phyloP scores from a whole-genome alignment of 768 basidiomycete genomes.

The Leccinum arenicola region DNA sequence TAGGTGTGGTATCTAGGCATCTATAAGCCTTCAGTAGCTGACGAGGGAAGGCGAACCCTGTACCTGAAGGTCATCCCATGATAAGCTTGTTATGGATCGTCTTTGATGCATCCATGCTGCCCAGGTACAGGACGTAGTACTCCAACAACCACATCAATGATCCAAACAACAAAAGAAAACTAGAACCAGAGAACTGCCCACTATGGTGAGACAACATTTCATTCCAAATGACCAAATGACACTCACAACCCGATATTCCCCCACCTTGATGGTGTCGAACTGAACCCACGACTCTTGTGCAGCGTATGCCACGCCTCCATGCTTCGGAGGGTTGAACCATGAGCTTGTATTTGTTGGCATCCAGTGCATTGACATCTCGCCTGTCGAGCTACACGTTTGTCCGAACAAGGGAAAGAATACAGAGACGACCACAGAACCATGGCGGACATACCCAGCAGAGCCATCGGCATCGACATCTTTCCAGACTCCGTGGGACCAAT shows the following conservation, averaged over 20 bases:
- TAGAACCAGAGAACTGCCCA: background rate
- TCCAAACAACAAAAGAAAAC: background rate
- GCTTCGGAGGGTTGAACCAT: too few relatives aligned
- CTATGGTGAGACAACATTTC: background rate
- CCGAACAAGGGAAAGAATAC: too few relatives aligned
- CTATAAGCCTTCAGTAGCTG: background rate
- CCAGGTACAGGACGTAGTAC: background rate
- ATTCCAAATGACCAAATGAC: background rate
- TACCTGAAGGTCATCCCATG: slow-evolving; percentile 2
- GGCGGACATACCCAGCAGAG: too few relatives aligned
- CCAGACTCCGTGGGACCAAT: too few relatives aligned
- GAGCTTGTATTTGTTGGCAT: too few relatives aligned
- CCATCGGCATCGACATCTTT: too few relatives aligned
- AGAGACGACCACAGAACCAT: too few relatives aligned
- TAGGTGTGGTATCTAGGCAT: slow-evolving; percentile 1
- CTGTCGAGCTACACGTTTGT: too few relatives aligned
- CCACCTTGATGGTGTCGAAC: background rate
- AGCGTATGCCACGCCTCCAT: too few relatives aligned
- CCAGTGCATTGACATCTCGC: too few relatives aligned
- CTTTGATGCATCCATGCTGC: background rate
- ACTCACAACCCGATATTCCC: background rate
- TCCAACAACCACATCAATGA: background rate
- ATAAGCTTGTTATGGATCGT: background rate
- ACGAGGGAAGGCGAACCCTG: background rate
- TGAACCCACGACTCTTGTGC: too few relatives aligned